Evolutionary conservation across 2,329 filamentous ascomycete species (phyloP).

Genomic region (Botrytis cinerea): DNA sequence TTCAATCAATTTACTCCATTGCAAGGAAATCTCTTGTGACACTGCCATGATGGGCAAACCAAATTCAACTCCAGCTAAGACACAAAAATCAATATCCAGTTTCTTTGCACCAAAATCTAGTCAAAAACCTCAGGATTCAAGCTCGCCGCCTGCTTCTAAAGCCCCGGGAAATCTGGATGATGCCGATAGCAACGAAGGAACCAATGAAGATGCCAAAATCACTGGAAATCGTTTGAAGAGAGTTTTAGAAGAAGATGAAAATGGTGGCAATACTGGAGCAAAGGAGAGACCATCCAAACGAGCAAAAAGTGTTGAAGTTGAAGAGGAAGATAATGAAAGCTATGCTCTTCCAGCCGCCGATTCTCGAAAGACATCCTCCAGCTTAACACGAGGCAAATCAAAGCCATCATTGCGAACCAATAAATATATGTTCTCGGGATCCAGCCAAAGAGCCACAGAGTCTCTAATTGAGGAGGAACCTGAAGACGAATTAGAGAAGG

Average conservation of each 20-base stretch:
- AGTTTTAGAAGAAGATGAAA: slow-evolving; percentile 51
- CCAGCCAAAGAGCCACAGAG: slow-evolving; percentile 39
- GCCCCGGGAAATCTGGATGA: slow-evolving; percentile 34
- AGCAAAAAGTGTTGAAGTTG: slow-evolving; percentile 43
- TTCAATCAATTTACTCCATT: neutral
- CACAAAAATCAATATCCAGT: slow-evolving; percentile 80
- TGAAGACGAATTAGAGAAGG: slow-evolving; percentile 53
- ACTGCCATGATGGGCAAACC: slow-evolving; percentile 34
- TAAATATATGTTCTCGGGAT: slow-evolving; percentile 53
- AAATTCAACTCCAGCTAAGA: slow-evolving; percentile 42
- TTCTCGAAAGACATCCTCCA: slow-evolving; percentile 38
- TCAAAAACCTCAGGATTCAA: slow-evolving; percentile 32
- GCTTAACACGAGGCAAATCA: slow-evolving; percentile 29
- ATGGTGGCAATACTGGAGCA: slow-evolving; percentile 47
- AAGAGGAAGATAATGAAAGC: slow-evolving; percentile 46
- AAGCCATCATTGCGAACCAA: slow-evolving; percentile 49
- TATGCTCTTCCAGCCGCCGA: slow-evolving; percentile 46
- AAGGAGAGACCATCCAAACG: slow-evolving; percentile 49
- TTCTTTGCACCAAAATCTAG: slow-evolving; percentile 70
- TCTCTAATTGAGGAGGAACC: slow-evolving; percentile 42
- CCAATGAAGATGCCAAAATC: slow-evolving; percentile 23
- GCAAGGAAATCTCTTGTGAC: neutral
- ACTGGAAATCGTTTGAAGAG: slow-evolving; percentile 48
- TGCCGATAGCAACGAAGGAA: slow-evolving; percentile 37
- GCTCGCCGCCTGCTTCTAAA: slow-evolving; percentile 37